Base-by-base conservation (phyloP, 1,284 basidiomycete species). In the Chiua sp. region DNA sequence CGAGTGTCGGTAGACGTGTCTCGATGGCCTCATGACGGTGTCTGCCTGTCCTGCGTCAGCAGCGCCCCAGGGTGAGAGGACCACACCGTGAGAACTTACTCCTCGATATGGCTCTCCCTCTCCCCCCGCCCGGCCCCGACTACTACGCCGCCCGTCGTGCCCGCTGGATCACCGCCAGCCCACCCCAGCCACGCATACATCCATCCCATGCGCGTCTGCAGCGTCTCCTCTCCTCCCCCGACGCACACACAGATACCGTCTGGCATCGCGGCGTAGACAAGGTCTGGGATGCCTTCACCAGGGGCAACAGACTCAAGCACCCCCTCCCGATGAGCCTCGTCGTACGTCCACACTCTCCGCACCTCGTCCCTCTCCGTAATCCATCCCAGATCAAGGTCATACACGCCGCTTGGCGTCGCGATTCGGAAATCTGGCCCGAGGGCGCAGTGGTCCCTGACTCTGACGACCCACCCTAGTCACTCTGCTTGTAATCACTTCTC, bases 341-440 rank as follows among this genome's bases (percentile, higher is more conserved):
- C 48, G 90, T 92, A 74, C 65, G 89, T 76, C 20, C 60, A 39
- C 60, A 50, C 20, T 30, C 54, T 30, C 20, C 22, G n/a, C 55
- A 51, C 58, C 54, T 39, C 61, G 42, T 39, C 60, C 53, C 64
- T 51, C 30, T 44, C 54, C 39, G 37, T 55, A 47, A 58, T 68
- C n/a, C 49, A 7, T 35, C 44, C 50, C 54, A 92, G 90, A 81
- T 91, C 65, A 87, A 88, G 68, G 80, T 92, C 59, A 72, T 91
- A 49, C 83, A 89, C 69, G 82, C 87, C 44, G 86, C 87, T 42
- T 92, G 90, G 91, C 72, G 89, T 54, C 83, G 84, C 55, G 90
- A 92, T 61, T 72, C 73, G 51, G 80, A 84, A 47, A 91, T 87
- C 47, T 92, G 90, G 91, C 91, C 90, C 20, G 74, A 76, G 54